Conservation (phyloP, 2,329 filamentous ascomycete genomes). For the Plectosphaerella plurivora region DNA sequence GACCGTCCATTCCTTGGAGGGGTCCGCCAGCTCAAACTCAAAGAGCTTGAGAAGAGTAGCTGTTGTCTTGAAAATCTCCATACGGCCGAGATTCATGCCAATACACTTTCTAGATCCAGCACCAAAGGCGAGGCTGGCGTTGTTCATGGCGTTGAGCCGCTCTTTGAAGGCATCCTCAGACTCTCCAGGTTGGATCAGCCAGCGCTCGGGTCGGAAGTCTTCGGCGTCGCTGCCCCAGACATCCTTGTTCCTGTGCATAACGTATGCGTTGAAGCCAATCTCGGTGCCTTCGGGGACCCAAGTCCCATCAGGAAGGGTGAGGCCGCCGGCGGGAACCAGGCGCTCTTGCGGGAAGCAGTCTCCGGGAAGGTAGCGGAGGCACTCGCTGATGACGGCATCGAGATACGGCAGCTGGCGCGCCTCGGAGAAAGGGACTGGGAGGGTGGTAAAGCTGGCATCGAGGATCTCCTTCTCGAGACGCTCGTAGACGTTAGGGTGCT, state of each 20-base stretch:
- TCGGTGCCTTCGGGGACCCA: constrained; percentile 28
- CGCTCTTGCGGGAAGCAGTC: constrained; percentile 45
- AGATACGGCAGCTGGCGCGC: constrained; percentile 35
- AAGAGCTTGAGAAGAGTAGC: constrained; percentile 40
- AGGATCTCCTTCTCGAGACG: constrained; percentile 30
- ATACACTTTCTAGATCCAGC: constrained; percentile 33
- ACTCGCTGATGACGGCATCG: constrained; percentile 47
- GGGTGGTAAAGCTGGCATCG: not conserved
- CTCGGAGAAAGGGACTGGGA: constrained; percentile 15
- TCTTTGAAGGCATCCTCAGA: constrained; percentile 20
- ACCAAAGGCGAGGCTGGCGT: constrained; percentile 31
- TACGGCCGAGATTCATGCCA: constrained; percentile 26
- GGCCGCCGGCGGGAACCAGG: constrained; percentile 36
- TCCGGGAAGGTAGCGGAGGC: constrained; percentile 42
- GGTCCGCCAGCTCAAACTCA: constrained; percentile 27
- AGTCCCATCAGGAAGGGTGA: constrained; percentile 28
- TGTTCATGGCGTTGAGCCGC: constrained; percentile 30
- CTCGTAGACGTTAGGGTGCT: constrained; percentile 19
- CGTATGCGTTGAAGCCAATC: constrained; percentile 36
- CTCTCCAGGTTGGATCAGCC: constrained; percentile 32
- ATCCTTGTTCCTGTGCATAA: constrained; percentile 29
- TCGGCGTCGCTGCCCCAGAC: constrained; percentile 41
- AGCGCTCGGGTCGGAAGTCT: constrained; percentile 41
- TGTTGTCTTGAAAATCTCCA: constrained; percentile 29
- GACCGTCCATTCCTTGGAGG: constrained; percentile 12